These are phyloP conservation scores for Russula brevipes DNA, from an alignment of 768 basidiomycete species.

Conservation along the genomic window DNA sequence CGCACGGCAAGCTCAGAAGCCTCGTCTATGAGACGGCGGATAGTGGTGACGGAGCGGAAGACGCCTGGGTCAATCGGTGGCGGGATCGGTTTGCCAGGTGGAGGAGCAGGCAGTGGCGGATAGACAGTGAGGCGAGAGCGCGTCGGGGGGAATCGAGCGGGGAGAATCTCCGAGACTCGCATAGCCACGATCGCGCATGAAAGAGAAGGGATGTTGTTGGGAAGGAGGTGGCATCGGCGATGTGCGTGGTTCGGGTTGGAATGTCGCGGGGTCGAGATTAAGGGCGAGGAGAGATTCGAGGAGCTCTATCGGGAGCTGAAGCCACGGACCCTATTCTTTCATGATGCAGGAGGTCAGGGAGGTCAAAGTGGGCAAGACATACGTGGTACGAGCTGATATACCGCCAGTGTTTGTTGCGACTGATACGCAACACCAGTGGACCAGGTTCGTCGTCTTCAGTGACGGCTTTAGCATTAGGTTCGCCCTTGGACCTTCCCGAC, in stretches of 20 bases:
- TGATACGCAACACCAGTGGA: constrained; percentile 73
- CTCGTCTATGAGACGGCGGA: constrained; percentile 81
- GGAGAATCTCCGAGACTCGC: constrained; percentile 39
- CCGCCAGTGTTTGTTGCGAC: constrained; percentile 91
- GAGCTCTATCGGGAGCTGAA: constrained; percentile 81
- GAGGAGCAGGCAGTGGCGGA: constrained; percentile 48
- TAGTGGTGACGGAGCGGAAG: constrained; percentile 67
- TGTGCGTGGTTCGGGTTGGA: constrained; percentile 43
- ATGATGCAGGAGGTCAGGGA: not conserved
- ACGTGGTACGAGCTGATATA: constrained; percentile 92
- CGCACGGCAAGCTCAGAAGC: constrained; percentile 85
- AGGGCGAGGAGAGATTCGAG: constrained; percentile 75
- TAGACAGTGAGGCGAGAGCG: constrained; percentile 34
- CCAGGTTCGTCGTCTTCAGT: constrained; percentile 42
- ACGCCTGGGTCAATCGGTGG: constrained; percentile 89
- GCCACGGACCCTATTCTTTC: constrained; percentile 72
- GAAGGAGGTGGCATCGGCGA: constrained; percentile 37
- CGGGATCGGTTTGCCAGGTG: constrained; percentile 64
- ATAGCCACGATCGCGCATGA: constrained; percentile 43
- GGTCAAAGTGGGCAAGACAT: constrained; percentile 33
- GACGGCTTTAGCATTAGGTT: constrained; percentile 37
- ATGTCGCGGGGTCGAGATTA: constrained; percentile 68
- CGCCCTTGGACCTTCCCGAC: constrained; percentile 58
- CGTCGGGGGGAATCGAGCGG: constrained; percentile 33
- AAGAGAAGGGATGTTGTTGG: constrained; percentile 25